phyloP scores from a whole-genome alignment of 768 basidiomycete genomes.

The Suillus sp. region DNA sequence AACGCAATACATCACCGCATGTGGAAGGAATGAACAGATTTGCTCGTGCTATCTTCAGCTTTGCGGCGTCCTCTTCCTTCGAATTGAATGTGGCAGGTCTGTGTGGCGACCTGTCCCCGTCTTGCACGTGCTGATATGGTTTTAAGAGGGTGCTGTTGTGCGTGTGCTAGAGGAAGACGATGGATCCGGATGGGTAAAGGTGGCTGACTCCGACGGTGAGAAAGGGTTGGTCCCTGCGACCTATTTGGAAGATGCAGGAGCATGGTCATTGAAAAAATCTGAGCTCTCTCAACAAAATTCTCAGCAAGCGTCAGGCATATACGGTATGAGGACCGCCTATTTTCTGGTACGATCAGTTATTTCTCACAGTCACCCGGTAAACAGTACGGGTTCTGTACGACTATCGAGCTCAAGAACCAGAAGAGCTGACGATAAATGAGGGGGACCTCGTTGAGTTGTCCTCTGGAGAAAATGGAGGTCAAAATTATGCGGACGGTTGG shows the following conservation, averaged over 20 bases:
- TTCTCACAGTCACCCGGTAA: slow-evolving; percentile 12
- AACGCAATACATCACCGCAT: slow-evolving; percentile 38
- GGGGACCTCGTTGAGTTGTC: slow-evolving; percentile 68
- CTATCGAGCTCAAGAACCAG: slow-evolving; percentile 71
- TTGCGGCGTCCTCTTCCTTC: slow-evolving; percentile 71
- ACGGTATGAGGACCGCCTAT: slow-evolving; percentile 45
- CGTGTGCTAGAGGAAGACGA: slow-evolving; percentile 78
- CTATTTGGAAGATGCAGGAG: slow-evolving; percentile 55
- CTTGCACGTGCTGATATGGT: slow-evolving; percentile 19
- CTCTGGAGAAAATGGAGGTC: slow-evolving; percentile 59
- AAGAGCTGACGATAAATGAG: slow-evolving; percentile 65
- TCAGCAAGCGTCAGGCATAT: slow-evolving; percentile 43
- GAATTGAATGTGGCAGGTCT: slow-evolving; percentile 70
- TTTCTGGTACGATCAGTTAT: slow-evolving; percentile 10
- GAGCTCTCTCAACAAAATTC: slow-evolving; percentile 20
- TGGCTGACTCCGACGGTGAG: slow-evolving; percentile 54
- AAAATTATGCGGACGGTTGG: slow-evolving; percentile 77
- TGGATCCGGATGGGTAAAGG: slow-evolving; percentile 87
- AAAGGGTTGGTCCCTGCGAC: slow-evolving; percentile 85
- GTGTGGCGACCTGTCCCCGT: slow-evolving; percentile 22
- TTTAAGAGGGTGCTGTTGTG: slow-evolving; percentile 62
- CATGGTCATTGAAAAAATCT: slow-evolving; percentile 18
- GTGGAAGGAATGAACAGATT: slow-evolving; percentile 48
- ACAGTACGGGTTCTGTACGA: slow-evolving; percentile 82
- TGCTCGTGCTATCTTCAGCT: slow-evolving; percentile 75